These are phyloP conservation scores for Drechslerella dactyloides DNA, from an alignment of 2,329 filamentous ascomycete genomes.

Conservation along the genomic window DNA sequence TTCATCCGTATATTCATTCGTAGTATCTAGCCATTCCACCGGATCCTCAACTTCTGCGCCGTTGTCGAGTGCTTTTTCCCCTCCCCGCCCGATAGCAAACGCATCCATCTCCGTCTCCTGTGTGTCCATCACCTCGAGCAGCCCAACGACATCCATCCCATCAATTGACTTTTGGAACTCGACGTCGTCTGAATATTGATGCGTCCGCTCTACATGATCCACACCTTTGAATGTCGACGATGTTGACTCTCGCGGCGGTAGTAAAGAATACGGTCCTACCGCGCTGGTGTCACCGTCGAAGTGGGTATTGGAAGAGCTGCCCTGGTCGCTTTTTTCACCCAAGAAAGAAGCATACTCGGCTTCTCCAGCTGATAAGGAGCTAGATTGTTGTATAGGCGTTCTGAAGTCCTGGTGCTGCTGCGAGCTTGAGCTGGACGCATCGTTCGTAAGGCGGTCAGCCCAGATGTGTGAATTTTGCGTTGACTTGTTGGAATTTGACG, in stretches of 20 bases:
- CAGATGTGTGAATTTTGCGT: conserved; percentile 44
- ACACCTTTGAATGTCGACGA: no score
- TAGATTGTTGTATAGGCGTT: not conserved
- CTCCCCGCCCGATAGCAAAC: conserved; percentile 29
- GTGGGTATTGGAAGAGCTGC: not conserved
- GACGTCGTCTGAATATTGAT: conserved; percentile 30
- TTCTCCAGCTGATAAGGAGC: not conserved
- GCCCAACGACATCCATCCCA: conserved; percentile 36
- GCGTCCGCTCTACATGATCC: no score
- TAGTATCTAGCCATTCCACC: conserved; percentile 41
- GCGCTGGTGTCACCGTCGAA: not conserved
- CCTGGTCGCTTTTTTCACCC: no score
- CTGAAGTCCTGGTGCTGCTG: conserved; percentile 17
- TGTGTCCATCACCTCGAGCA: conserved; percentile 48
- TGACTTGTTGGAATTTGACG: conserved; percentile 42
- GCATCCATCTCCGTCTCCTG: conserved; percentile 30
- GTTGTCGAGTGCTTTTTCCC: conserved; percentile 27
- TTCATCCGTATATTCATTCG: conserved; percentile 29
- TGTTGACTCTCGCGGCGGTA: not conserved
- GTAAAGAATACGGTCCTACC: conserved; percentile 41
- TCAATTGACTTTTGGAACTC: conserved; percentile 50
- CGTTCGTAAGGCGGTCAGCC: conserved; percentile 23
- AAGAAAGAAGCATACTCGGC: conserved; percentile 28
- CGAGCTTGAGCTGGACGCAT: conserved; percentile 3
- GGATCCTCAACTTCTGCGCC: conserved; percentile 43